These are phyloP conservation scores for Xylaria sp. DNA, from an alignment of 2,329 filamentous ascomycete genomes.

Conservation along the genomic window DNA sequence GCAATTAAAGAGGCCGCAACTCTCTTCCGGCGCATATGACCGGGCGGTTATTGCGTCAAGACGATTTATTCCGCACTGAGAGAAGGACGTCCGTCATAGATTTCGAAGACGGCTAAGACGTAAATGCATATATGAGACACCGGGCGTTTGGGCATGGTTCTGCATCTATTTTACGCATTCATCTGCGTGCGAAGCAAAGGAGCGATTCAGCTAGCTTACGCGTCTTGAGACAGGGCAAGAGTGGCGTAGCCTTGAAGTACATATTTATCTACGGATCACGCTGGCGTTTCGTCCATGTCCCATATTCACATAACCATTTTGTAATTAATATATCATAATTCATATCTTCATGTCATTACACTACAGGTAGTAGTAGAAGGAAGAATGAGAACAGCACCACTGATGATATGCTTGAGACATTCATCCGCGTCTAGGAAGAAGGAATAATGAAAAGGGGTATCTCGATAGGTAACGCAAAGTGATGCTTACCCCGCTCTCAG, in stretches of 20 bases:
- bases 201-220: slow-evolving; percentile 6
- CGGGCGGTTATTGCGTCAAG: not conserved
- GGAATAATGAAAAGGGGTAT: slow-evolving; percentile 40
- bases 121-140: slow-evolving; percentile 28
- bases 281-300: not conserved
- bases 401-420: not conserved
- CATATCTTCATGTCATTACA: slow-evolving; percentile 40
- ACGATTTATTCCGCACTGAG: not conserved
- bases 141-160: slow-evolving; percentile 32
- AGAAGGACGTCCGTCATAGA: slow-evolving; percentile 24
- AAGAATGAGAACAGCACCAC: slow-evolving; percentile 11
- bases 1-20: not conserved
- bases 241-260: slow-evolving; percentile 13
- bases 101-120: slow-evolving; percentile 14
- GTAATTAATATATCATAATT: slow-evolving; percentile 49
- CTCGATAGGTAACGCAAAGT: slow-evolving; percentile 32
- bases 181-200: slow-evolving; percentile 17
- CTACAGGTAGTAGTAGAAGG: slow-evolving; percentile 33
- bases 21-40: not conserved
- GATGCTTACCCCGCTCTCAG: slow-evolving; percentile 5
- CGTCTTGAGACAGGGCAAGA: not conserved
- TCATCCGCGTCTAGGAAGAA: slow-evolving; percentile 17
- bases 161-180: slow-evolving; percentile 13
- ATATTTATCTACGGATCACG: slow-evolving; percentile 12
- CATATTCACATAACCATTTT: slow-evolving; percentile 32